These are phyloP conservation scores for Cytospora leucostoma DNA, from an alignment of 2,329 filamentous ascomycete species.

Conservation along the genomic window DNA sequence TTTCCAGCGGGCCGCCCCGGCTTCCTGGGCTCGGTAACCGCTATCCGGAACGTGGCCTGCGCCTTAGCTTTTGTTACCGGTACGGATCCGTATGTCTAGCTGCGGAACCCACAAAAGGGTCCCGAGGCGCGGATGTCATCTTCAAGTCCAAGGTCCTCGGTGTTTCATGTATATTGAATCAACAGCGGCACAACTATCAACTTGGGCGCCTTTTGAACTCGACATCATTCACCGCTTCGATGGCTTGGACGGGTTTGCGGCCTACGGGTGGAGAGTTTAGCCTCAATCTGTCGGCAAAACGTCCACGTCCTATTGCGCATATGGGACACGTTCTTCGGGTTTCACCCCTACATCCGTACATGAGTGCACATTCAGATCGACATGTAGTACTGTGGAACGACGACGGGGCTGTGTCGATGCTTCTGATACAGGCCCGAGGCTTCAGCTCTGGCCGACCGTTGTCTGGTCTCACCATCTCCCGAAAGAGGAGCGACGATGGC, in stretches of 20 bases:
- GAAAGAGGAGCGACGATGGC: constrained; percentile 10
- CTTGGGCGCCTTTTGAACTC: constrained; percentile 1
- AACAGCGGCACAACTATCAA: background rate
- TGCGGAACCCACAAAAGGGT: background rate
- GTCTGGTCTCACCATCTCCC: constrained; percentile 24
- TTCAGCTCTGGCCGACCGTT: constrained; percentile 16
- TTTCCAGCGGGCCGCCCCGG: constrained; percentile 26
- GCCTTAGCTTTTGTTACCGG: background rate
- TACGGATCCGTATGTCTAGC: background rate
- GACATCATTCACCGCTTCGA: background rate
- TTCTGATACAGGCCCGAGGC: constrained; percentile 21
- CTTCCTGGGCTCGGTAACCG: constrained; percentile 24
- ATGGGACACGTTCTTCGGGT: constrained; percentile 22
- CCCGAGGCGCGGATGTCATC: background rate
- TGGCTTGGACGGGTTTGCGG: background rate
- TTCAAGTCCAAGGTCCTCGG: background rate
- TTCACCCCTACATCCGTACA: constrained; percentile 25
- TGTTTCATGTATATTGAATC: constrained; percentile 12
- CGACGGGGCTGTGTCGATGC: constrained; percentile 5
- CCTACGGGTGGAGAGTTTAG: background rate
- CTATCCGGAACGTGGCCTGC: constrained; percentile 22
- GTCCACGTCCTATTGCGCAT: constrained; percentile 10
- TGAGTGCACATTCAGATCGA: constrained; percentile 19
- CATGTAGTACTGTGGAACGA: constrained; percentile 9
- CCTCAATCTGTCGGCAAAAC: background rate